Evolutionary conservation across 768 basidiomycete genomes (phyloP), one percentile per base, ranked within the genome.

Genomic region (Boletus pseudo-olivaceus): DNA sequence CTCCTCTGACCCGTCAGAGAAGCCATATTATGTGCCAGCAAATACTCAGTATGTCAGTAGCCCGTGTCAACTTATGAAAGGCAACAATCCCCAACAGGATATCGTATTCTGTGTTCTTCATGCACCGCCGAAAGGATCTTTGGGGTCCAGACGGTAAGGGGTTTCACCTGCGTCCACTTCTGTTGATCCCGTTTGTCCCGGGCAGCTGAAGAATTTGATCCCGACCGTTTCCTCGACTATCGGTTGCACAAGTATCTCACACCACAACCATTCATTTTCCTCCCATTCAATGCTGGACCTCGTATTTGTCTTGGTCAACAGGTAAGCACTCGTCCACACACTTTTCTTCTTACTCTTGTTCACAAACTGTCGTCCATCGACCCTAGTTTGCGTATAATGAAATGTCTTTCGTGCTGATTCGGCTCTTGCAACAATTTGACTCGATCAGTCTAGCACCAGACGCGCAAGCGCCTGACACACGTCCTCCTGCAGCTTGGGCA

Each of bases 61-160:
- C 29, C 19, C 11, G 2, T 23, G 45, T 30, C 42, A 14, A 12
- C 17, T 30, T 11, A 48, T 20, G 34, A 20, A 37, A 40, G 8
- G 17, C 29, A n/a, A 47, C 42, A 9, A 14, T 23, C 38, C 17
- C 5, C 23, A 14, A 1, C 57, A 81, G 78, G 47, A 64, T 74
- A 5, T 55, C 71, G 0, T 87, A 84, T 60, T 83, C 83, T 6
- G 79, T 85, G 9, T 76, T 85, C 53, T 58, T 82, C 56, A 85
- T 87, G 84, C 85, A 88, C 35, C 72, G 85, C 35, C 75, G 84
- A 46, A 78, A 73, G 45, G 83, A 84, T 50, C 76, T 85, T 2
- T 89, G 86, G 86, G 86, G 86, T 7, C 84, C 85, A 9, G 86
- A 87, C 64, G 84, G 84, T 83, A 46, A 52, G 51, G 7, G n/a